phyloP scores from a whole-genome alignment of 2,329 filamentous ascomycete genomes.

The Colletotrichum coccodes region DNA sequence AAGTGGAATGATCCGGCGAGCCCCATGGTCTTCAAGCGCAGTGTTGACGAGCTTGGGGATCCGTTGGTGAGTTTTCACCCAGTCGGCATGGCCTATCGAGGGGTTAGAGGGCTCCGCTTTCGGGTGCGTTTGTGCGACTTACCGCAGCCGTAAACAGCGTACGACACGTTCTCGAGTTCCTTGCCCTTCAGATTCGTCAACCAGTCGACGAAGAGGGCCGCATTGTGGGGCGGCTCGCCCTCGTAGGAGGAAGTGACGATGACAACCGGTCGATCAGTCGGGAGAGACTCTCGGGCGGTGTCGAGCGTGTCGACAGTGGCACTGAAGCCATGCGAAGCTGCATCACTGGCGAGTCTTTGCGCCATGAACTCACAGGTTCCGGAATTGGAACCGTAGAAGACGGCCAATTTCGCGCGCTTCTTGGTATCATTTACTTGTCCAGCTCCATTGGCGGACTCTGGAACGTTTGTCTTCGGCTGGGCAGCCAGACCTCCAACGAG shows the following conservation, averaged over 20 bases:
- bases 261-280: conserved; percentile 66
- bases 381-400: conserved; percentile 76
- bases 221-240: conserved; percentile 76
- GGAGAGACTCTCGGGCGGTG: conserved; percentile 63
- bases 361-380: conserved; percentile 77
- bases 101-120: background rate
- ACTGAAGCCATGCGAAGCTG: conserved; percentile 63
- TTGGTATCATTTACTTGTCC: background rate
- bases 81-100: conserved; percentile 53
- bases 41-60: conserved; percentile 72
- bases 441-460: background rate
- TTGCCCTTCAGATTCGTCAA: conserved; percentile 58
- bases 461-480: background rate
- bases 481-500: conserved; percentile 23
- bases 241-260: conserved; percentile 77
- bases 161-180: conserved; percentile 64
- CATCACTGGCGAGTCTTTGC: conserved; percentile 66
- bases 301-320: conserved; percentile 66
- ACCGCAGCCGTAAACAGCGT: conserved; percentile 74
- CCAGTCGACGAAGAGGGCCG: conserved; percentile 73
- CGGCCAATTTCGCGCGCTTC: conserved; percentile 56
- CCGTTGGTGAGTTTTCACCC: conserved; percentile 72
- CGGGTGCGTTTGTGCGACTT: conserved; percentile 27
- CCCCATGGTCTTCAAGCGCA: conserved; percentile 53
- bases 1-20: conserved; percentile 49